A percentile compares a stretch with the other conserved stretches of the same genome.
phyloP scores from a whole-genome alignment of 495 filamentous ascomycete genomes.

The Daldinia childiae region DNA sequence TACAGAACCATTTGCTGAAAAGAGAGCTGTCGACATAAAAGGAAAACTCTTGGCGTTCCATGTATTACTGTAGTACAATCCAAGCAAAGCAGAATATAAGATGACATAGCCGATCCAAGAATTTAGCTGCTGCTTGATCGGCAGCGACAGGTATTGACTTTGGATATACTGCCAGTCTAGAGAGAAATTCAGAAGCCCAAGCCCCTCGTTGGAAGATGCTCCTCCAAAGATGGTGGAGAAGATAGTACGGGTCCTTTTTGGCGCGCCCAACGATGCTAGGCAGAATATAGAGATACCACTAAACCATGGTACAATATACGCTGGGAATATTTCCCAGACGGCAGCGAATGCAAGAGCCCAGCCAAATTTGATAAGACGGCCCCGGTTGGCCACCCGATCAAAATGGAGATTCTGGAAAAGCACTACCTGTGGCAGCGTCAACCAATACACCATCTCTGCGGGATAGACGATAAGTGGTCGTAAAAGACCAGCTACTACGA shows the following conservation, averaged over 20 bases:
- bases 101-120: slow-evolving; percentile 56
- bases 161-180: slow-evolving; percentile 69
- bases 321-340: slow-evolving; percentile 65
- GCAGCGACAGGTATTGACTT: slow-evolving; percentile 40
- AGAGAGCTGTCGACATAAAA: slow-evolving; percentile 53
- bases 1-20: slow-evolving; percentile 17
- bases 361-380: slow-evolving; percentile 54
- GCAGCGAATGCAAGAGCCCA: slow-evolving; percentile 52
- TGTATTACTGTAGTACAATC: slow-evolving; percentile 60
- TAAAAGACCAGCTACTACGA: slow-evolving; percentile 63
- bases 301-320: slow-evolving; percentile 64
- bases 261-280: slow-evolving; percentile 59
- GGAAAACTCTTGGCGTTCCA: slow-evolving; percentile 61
- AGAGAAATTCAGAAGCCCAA: slow-evolving; percentile 59
- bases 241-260: slow-evolving; percentile 43
- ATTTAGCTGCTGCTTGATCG: slow-evolving; percentile 50
- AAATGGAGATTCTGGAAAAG: slow-evolving; percentile 57
- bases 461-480: slow-evolving; percentile 64
- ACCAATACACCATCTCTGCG: slow-evolving; percentile 57
- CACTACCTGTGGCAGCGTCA: slow-evolving; percentile 27
- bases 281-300: slow-evolving; percentile 66
- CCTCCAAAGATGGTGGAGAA: slow-evolving; percentile 70
- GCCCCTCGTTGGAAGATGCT: slow-evolving; percentile 59
- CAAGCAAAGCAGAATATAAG: slow-evolving; percentile 55
- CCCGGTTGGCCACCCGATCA: slow-evolving; percentile 48